Percentiles rank a stretch among this genome's conserved stretches.
phyloP scores from a whole-genome alignment of 2,329 filamentous ascomycete genomes.

The Bipolaris bicolor region DNA sequence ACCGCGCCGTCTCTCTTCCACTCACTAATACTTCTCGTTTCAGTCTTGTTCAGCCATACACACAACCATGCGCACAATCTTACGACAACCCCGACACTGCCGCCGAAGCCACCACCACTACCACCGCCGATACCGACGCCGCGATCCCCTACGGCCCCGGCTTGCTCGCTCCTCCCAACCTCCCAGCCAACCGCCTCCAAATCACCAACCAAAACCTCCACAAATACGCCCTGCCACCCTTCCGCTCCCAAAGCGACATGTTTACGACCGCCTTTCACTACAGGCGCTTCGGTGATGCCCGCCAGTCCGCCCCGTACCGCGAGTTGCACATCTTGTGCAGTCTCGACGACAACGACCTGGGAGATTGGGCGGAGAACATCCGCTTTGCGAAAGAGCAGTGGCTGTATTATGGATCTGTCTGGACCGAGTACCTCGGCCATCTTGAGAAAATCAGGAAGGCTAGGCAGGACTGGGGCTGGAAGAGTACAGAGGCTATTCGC shows the following conservation, averaged over 20 bases:
- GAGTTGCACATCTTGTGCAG: slow-evolving; percentile 34
- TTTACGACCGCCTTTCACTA: slow-evolving; percentile 24
- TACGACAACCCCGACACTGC: too few relatives aligned
- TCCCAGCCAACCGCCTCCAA: slow-evolving; percentile 24
- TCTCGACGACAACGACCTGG: slow-evolving; percentile 21
- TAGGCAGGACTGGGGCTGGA: too few relatives aligned
- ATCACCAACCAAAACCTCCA: slow-evolving; percentile 20
- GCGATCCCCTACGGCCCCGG: slow-evolving; percentile 6
- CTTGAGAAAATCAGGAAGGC: too few relatives aligned
- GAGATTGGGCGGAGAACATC: slow-evolving; percentile 44
- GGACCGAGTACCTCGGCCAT: too few relatives aligned
- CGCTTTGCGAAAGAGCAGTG: slow-evolving; percentile 43
- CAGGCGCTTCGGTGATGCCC: slow-evolving; percentile 28
- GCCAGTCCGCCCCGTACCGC: slow-evolving; percentile 28
- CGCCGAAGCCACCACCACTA: too few relatives aligned
- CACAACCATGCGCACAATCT: too few relatives aligned
- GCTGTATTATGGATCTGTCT: too few relatives aligned
- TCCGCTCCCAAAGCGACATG: slow-evolving; percentile 9
- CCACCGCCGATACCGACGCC: too few relatives aligned
- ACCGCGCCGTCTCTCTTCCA: too few relatives aligned
- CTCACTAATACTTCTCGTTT: too few relatives aligned
- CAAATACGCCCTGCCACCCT: slow-evolving; percentile 21
- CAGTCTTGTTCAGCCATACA: too few relatives aligned
- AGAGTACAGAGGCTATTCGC: too few relatives aligned
- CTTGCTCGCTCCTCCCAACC: slow-evolving; percentile 22